Conservation (phyloP, 768 basidiomycete genomes). For the Suillus occidentalis region DNA sequence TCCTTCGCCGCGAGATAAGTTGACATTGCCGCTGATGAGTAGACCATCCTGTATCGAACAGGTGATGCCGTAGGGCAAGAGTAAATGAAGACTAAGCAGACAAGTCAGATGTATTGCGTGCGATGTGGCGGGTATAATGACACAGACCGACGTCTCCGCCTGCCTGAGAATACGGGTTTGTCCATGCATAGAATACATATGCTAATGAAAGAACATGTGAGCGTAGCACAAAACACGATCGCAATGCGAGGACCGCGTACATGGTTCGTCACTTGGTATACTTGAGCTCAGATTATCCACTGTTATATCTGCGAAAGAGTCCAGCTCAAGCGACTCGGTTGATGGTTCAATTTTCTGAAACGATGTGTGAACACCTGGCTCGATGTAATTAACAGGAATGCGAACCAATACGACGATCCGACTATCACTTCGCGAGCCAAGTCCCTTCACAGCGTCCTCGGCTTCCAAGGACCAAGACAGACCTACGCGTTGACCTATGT, state of each 20-base stretch:
- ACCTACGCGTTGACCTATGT: slow-evolving; percentile 60
- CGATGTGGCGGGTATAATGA: neutral
- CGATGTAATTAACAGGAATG: slow-evolving; percentile 12
- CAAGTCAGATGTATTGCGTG: slow-evolving; percentile 5
- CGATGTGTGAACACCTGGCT: neutral
- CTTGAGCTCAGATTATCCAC: slow-evolving; percentile 45
- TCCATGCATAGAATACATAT: slow-evolving; percentile 71
- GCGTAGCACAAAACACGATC: neutral
- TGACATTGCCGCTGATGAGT: slow-evolving; percentile 66
- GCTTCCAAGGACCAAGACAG: slow-evolving; percentile 69
- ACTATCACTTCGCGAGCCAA: slow-evolving; percentile 49
- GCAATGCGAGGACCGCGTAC: slow-evolving; percentile 26
- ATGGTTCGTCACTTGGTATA: slow-evolving; percentile 61
- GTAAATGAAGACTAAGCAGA: slow-evolving; percentile 79
- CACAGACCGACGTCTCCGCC: slow-evolving; percentile 61
- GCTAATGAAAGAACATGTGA: slow-evolving; percentile 23
- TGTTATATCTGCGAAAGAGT: slow-evolving; percentile 38
- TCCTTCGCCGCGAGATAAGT: slow-evolving; percentile 58
- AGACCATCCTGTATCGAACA: slow-evolving; percentile 86
- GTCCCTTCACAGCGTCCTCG: slow-evolving; percentile 59
- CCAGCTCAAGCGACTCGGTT: slow-evolving; percentile 58
- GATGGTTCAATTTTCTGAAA: slow-evolving; percentile 64
- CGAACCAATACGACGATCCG: slow-evolving; percentile 68
- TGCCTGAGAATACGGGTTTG: slow-evolving; percentile 40
- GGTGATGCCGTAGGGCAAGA: slow-evolving; percentile 82